phyloP scores from a whole-genome alignment of 495 filamentous ascomycete species.

The Chaetomidium leptoderma region DNA sequence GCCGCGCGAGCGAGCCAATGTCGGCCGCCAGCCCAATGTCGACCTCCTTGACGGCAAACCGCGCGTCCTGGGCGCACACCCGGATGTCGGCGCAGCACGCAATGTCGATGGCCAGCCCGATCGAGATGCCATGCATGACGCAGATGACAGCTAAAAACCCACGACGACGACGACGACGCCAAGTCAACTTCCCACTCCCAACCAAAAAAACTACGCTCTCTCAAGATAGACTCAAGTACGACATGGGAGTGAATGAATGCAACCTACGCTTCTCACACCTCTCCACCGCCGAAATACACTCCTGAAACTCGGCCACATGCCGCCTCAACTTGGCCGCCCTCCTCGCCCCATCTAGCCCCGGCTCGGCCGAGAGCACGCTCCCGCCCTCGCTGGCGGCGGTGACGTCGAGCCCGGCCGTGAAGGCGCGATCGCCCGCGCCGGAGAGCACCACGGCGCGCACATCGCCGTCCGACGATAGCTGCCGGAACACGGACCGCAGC shows the following conservation, averaged over 20 bases:
- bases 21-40: slow-evolving; percentile 94
- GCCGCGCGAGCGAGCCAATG: slow-evolving; percentile 77
- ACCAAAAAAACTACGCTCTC: no score
- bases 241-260: no score
- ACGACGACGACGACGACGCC: no score
- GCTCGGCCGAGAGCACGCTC: slow-evolving; percentile 28
- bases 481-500: slow-evolving; percentile 64
- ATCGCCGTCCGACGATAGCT: slow-evolving; percentile 65
- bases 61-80: slow-evolving; percentile 58
- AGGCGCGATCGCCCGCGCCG: slow-evolving; percentile 76
- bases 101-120: slow-evolving; percentile 84
- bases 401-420: slow-evolving; percentile 81
- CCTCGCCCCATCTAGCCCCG: slow-evolving; percentile 56
- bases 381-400: slow-evolving; percentile 48
- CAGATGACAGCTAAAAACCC: slow-evolving; percentile 84
- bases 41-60: slow-evolving; percentile 85
- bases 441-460: slow-evolving; percentile 79
- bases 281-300: slow-evolving; percentile 70
- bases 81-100: slow-evolving; percentile 74
- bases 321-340: slow-evolving; percentile 60
- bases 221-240: not conserved
- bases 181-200: no score
- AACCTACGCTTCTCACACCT: slow-evolving; percentile 77
- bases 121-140: slow-evolving; percentile 73
- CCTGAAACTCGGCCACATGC: slow-evolving; percentile 72